Evolutionary conservation across 1,284 basidiomycete genomes (phyloP).

Genomic region (Tilletia caries): DNA sequence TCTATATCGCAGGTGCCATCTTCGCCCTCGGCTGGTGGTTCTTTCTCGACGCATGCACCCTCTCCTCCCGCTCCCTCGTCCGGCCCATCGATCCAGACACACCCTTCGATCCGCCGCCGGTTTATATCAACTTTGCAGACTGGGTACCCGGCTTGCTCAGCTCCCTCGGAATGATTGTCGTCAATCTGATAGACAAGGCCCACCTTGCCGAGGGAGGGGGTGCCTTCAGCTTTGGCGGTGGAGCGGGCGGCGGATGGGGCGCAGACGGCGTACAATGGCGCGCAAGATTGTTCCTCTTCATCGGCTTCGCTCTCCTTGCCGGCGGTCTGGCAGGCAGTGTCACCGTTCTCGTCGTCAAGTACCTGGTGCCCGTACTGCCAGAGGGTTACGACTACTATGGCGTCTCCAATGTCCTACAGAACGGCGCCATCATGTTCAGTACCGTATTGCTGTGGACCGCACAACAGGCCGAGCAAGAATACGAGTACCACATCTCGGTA

Average conservation of each 20-base stretch:
- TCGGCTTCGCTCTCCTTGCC: slow-evolving; percentile 94
- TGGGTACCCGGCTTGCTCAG: slow-evolving; percentile 93
- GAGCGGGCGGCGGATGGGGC: slow-evolving; percentile 50
- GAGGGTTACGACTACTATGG: slow-evolving; percentile 84
- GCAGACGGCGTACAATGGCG: slow-evolving; percentile 73
- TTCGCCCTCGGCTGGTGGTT: slow-evolving; percentile 92
- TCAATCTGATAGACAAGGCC: slow-evolving; percentile 93
- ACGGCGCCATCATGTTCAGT: slow-evolving; percentile 85
- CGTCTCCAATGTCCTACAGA: slow-evolving; percentile 88
- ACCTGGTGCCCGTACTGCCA: slow-evolving; percentile 70
- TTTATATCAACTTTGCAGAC: slow-evolving; percentile 85
- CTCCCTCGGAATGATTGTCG: slow-evolving; percentile 86
- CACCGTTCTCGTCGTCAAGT: slow-evolving; percentile 86
- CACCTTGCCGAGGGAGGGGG: slow-evolving; percentile 68
- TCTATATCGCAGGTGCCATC: slow-evolving; percentile 84
- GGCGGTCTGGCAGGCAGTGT: slow-evolving; percentile 90
- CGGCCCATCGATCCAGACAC: slow-evolving; percentile 61
- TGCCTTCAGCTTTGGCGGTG: slow-evolving; percentile 35
- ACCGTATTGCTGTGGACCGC: slow-evolving; percentile 80
- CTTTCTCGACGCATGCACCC: slow-evolving; percentile 88
- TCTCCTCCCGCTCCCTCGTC: slow-evolving; percentile 60
- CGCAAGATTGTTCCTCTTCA: slow-evolving; percentile 81
- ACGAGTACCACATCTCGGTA: slow-evolving; percentile 71
- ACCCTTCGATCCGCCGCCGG: slow-evolving; percentile 69
- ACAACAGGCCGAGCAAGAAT: slow-evolving; percentile 73